Evolutionary conservation across 306 rosid genomes (phyloP).

Genomic region (Malus fusca): DNA sequence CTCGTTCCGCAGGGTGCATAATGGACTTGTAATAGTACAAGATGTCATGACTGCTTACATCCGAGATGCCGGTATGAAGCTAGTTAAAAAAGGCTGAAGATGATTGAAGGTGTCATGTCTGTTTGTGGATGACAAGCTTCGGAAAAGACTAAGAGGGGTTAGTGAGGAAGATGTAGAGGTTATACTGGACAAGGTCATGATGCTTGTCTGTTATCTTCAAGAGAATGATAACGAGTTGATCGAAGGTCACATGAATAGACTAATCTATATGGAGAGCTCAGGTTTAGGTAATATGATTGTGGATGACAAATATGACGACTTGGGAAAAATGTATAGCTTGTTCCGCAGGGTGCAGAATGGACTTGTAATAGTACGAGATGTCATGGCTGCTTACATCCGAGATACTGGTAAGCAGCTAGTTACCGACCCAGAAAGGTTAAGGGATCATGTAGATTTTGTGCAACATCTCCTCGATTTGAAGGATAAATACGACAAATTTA

Average conservation of each 20-base stretch:
- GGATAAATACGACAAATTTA: conserved; percentile 71
- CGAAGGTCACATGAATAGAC: conserved; percentile 62
- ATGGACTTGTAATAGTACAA: conserved; percentile 48
- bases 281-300: conserved; percentile 77
- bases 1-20: conserved; percentile 52
- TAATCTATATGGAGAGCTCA: conserved; percentile 74
- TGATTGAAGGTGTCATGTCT: too few relatives aligned
- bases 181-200: conserved; percentile 76
- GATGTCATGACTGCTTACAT: conserved; percentile 73
- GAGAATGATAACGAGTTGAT: conserved; percentile 41
- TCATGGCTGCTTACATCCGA: conserved; percentile 64
- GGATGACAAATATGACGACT: conserved; percentile 71
- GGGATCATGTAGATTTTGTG: conserved; percentile 77
- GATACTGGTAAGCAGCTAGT: conserved; percentile 73
- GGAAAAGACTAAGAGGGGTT: conserved; percentile 67
- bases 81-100: too few relatives aligned
- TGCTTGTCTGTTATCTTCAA: conserved; percentile 65
- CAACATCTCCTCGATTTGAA: conserved; percentile 70
- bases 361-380: conserved; percentile 48
- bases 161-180: conserved; percentile 88
- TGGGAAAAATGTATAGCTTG: conserved; percentile 69
- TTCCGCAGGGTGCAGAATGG: conserved; percentile 62
- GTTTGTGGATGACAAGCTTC: conserved; percentile 72
- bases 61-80: conserved; percentile 62
- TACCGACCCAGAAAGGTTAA: conserved; percentile 72